A percentile compares a stretch with the other conserved stretches of the same genome.
phyloP scores from a whole-genome alignment of 441 rosid species.

The Croton laevigatus region DNA sequence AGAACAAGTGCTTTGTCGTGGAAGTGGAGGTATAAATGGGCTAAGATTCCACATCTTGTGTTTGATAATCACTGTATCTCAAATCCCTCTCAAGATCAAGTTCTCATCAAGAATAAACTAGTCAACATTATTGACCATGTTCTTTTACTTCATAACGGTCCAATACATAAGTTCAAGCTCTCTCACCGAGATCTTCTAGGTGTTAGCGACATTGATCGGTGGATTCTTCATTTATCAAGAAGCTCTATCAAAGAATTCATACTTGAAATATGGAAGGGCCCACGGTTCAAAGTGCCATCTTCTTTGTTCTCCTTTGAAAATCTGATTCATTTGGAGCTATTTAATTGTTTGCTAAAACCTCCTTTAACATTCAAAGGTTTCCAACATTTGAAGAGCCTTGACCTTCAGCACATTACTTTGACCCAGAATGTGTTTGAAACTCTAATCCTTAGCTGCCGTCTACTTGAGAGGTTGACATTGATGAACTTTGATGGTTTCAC shows the following conservation, averaged over 20 bases:
- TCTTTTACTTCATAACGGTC: constrained; percentile 61
- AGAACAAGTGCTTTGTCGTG: constrained; percentile 57
- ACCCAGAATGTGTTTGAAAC: constrained; percentile 54
- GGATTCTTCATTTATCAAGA: constrained; percentile 67
- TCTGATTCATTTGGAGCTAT: constrained; percentile 62
- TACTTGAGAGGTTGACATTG: constrained; percentile 66
- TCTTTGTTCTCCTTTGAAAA: constrained; percentile 48
- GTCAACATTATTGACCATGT: constrained; percentile 59
- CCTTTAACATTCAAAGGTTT: constrained; percentile 56
- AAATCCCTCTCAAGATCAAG: constrained; percentile 48
- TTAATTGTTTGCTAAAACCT: constrained; percentile 65
- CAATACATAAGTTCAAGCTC: constrained; percentile 60
- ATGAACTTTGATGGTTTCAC: constrained; percentile 70
- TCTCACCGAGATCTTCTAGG: constrained; percentile 72
- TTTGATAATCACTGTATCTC: constrained; percentile 51
- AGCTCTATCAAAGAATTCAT: constrained; percentile 52
- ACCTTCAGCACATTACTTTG: constrained; percentile 66
- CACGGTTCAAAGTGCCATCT: constrained; percentile 58
- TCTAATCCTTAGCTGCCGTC: constrained; percentile 51
- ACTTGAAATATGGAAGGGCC: constrained; percentile 78
- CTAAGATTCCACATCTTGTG: constrained; percentile 53
- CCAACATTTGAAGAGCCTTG: constrained; percentile 63
- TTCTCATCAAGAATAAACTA: constrained; percentile 46
- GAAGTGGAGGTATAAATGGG: constrained; percentile 71
- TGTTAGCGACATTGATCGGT: constrained; percentile 59